A percentile compares a stretch with the other conserved stretches of the same genome.
These are phyloP conservation scores for Blastosporella zonata DNA, from an alignment of 1,284 basidiomycete genomes.

Conservation along the genomic window DNA sequence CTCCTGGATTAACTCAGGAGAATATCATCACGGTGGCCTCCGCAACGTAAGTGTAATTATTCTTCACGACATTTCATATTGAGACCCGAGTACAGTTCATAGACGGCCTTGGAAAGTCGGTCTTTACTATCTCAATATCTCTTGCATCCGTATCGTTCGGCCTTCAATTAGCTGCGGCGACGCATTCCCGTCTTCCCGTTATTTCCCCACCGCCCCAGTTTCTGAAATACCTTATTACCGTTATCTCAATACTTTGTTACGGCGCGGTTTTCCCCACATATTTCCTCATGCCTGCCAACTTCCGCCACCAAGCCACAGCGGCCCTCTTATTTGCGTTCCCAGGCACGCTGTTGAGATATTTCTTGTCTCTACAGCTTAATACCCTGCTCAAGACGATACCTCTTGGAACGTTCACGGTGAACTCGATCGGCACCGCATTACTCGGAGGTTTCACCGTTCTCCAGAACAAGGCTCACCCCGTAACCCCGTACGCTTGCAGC, in stretches of 20 bases:
- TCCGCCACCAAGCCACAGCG: constrained; percentile 80
- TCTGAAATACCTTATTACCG: constrained; percentile 44
- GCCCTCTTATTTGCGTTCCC: constrained; percentile 90
- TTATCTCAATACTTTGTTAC: constrained; percentile 55
- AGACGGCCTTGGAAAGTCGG: constrained; percentile 81
- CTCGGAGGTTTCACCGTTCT: constrained; percentile 71
- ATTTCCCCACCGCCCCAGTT: constrained; percentile 37
- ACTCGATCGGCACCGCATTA: constrained; percentile 78
- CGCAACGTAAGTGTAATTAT: constrained; percentile 62
- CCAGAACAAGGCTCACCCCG: constrained; percentile 50
- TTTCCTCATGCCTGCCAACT: constrained; percentile 66
- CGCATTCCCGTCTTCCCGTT: constrained; percentile 40
- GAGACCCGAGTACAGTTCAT: constrained; percentile 55
- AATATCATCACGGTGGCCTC: constrained; percentile 64
- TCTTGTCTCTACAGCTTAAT: constrained; percentile 77
- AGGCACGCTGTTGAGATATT: constrained; percentile 83
- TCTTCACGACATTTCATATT: constrained; percentile 6
- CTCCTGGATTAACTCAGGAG: constrained; percentile 76
- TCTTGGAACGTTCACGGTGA: constrained; percentile 86
- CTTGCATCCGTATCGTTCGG: constrained; percentile 65
- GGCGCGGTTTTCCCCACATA: constrained; percentile 74
- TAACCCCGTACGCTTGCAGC: constrained; percentile 58
- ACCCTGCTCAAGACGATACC: constrained; percentile 64
- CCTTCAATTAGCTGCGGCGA: constrained; percentile 44
- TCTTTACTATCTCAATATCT: constrained; percentile 75